Conservation (phyloP, 2,329 filamentous ascomycete genomes). For the Metarhizium humberi region DNA sequence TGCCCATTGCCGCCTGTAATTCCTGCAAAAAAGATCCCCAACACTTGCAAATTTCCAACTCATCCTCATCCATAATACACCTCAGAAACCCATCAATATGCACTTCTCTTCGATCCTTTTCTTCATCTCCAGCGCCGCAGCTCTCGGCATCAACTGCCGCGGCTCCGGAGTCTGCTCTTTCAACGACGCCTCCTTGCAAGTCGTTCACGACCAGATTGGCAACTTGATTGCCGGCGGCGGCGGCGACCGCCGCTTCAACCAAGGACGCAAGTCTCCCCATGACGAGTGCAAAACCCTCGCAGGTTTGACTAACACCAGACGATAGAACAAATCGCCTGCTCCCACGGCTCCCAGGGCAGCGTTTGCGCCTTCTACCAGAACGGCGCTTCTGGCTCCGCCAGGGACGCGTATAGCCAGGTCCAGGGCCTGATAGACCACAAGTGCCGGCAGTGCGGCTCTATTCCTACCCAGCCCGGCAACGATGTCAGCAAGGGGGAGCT, state of each 20-base stretch:
- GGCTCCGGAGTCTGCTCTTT: constrained; percentile 9
- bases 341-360: constrained; percentile 8
- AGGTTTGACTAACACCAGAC: background rate
- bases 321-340: constrained; percentile 10
- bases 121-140: constrained; percentile 4
- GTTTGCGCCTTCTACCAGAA: constrained; percentile 12
- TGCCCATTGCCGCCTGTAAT: too few relatives aligned
- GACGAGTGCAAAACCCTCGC: too few relatives aligned
- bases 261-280: constrained; percentile 3
- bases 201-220: constrained; percentile 6
- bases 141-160: constrained; percentile 11
- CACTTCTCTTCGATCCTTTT: constrained; percentile 1
- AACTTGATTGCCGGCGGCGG: constrained; percentile 7
- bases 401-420: constrained; percentile 7
- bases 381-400: constrained; percentile 8
- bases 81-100: background rate
- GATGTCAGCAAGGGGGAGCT: constrained; percentile 11
- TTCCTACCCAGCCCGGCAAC: constrained; percentile 10
- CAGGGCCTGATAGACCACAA: constrained; percentile 9
- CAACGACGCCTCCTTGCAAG: constrained; percentile 8
- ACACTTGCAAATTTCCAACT: too few relatives aligned
- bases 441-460: constrained; percentile 10
- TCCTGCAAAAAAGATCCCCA: too few relatives aligned
- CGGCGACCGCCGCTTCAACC: constrained; percentile 6
- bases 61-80: too few relatives aligned